Conservation (phyloP, 441 rosid genomes). For the Cnidoscolus chayamansa region DNA sequence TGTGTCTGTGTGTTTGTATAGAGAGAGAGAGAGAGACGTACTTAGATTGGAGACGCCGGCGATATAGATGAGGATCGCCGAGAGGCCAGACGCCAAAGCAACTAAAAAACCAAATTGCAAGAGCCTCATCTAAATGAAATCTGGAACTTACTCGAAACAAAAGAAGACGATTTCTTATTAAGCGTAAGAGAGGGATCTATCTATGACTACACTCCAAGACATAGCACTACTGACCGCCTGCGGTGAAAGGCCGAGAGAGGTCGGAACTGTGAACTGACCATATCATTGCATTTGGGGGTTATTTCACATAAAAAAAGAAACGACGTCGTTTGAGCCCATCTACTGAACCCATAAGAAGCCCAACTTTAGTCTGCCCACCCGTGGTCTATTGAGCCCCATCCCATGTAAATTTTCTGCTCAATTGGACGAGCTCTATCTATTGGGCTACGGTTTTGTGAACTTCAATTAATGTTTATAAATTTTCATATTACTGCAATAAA, state of each 20-base stretch:
- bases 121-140: constrained; percentile 49
- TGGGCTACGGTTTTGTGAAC: neutral
- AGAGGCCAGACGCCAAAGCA: constrained; percentile 65
- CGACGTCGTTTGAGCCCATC: neutral
- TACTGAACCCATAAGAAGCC: too few relatives aligned
- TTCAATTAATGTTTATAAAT: too few relatives aligned
- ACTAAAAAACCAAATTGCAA: constrained; percentile 55
- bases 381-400: neutral
- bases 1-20: too few relatives aligned
- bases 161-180: neutral
- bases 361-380: too few relatives aligned
- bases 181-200: too few relatives aligned
- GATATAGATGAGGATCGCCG: constrained; percentile 74
- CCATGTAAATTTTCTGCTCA: neutral
- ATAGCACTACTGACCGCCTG: too few relatives aligned
- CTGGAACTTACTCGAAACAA: neutral
- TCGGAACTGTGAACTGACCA: too few relatives aligned
- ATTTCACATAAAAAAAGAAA: neutral
- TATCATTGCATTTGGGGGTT: neutral
- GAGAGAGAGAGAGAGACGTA: constrained; percentile 21
- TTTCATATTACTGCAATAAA: too few relatives aligned
- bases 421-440: neutral
- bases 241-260: too few relatives aligned
- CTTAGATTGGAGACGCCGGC: constrained; percentile 67
- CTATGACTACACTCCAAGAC: too few relatives aligned